These are phyloP conservation scores for Sarcodon aspratus DNA, from an alignment of 768 basidiomycete genomes.

Conservation along the genomic window DNA sequence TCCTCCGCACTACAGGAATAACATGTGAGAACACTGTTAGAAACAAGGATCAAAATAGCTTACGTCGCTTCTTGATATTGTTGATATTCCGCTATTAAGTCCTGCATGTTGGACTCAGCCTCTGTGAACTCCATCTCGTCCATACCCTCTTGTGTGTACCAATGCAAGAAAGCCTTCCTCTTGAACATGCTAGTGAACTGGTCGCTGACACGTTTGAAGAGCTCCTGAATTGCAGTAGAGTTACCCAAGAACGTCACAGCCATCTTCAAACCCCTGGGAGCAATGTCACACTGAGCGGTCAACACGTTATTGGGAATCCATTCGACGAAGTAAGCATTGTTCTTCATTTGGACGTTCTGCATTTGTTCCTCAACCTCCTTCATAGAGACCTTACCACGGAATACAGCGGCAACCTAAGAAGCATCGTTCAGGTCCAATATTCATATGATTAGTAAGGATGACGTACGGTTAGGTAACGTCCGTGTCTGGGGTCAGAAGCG, in stretches of 20 bases:
- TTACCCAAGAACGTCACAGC: constrained; percentile 96
- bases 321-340: constrained; percentile 96
- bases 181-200: constrained; percentile 99
- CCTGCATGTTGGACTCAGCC: constrained; percentile 99
- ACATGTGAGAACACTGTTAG: constrained; percentile 3
- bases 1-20: constrained; percentile 54
- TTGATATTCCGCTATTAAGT: constrained; percentile 95
- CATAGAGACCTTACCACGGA: constrained; percentile 99
- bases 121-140: constrained; percentile 99
- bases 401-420: constrained; percentile 76
- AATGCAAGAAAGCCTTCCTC: constrained; percentile 96
- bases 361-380: constrained; percentile 99
- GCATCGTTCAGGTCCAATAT: neutral
- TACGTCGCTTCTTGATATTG: constrained; percentile 93
- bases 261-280: constrained; percentile 94
- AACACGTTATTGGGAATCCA: constrained; percentile 99
- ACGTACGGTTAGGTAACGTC: constrained; percentile 89
- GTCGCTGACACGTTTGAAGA: constrained; percentile 98
- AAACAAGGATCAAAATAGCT: constrained; percentile 20
- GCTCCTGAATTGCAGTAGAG: constrained; percentile 93
- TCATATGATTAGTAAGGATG: neutral
- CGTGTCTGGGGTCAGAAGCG: constrained; percentile 92
- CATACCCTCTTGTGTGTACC: constrained; percentile 99
- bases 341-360: constrained; percentile 96
- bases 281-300: constrained; percentile 96